Evolutionary conservation across 2,329 filamentous ascomycete species (phyloP), one percentile per base, ranked within the genome.

Genomic region (Diaporthe eres): DNA sequence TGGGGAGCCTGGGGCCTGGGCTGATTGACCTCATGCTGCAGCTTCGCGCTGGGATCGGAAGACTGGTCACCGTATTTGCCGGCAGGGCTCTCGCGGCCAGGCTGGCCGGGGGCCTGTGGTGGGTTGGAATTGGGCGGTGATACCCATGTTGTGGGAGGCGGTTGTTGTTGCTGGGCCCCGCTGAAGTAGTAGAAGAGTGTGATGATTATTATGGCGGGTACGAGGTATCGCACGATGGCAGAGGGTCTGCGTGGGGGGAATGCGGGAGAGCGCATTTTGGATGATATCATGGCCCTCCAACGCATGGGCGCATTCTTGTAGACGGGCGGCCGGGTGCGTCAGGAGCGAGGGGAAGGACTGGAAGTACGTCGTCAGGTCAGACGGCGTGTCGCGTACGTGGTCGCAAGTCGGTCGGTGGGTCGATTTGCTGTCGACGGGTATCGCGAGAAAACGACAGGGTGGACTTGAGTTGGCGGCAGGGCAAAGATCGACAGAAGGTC

Each of bases 231-330:
- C 47, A 85, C 65, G 72, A 86, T 77, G 61, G 85, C 81, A 47
- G 84, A 85, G 19, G 85, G 84, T 12, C 85, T 83, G 68, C 85
- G 83, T 47, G 83, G 82, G 15, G 83, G 83, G 68, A 86, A 85
- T n/a, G 82, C 82, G 60, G 85, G 80, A 75, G 83, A 82, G 76
- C 83, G 82, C 84, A 85, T 81, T 70, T 71, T 77, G 65, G 73
- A 63, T 65, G 73, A 39, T 39, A 70, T 83, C 75, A 77, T 80
- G 77, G 78, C 76, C 51, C 58, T 71, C 74, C 74, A 71, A 75
- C 74, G 71, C 76, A 75, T 74, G 76, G 47, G 76, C 58, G 68
- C 76, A 77, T 77, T 71, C 74, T 70, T 70, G 65, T 55, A 22
- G 49, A 70, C 65, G 49, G 42, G 47, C 65, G 49, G 47, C 65